These are phyloP conservation scores for Penicillium subrubescens DNA, from an alignment of 495 filamentous ascomycete species.

Conservation along the genomic window DNA sequence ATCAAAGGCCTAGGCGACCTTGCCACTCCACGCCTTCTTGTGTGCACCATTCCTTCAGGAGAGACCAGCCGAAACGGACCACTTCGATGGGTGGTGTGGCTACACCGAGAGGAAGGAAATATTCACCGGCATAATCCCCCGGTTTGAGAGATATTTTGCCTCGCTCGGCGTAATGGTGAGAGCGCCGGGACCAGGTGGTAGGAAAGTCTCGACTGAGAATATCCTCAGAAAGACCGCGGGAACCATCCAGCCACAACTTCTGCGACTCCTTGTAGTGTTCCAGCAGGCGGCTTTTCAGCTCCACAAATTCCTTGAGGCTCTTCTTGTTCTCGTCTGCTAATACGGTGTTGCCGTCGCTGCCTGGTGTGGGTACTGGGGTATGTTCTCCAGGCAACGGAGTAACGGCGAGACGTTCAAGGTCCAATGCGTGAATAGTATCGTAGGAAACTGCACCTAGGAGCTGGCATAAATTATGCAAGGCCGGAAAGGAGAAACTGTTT, in stretches of 20 bases:
- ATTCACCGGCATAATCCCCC: slow-evolving; percentile 46
- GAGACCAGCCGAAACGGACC: slow-evolving; percentile 46
- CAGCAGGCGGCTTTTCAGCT: slow-evolving; percentile 42
- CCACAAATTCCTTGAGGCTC: slow-evolving; percentile 40
- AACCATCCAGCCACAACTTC: slow-evolving; percentile 49
- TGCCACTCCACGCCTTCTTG: slow-evolving; percentile 48
- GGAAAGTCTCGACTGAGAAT: slow-evolving; percentile 47
- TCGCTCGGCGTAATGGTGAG: slow-evolving; percentile 38
- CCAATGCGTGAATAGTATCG: slow-evolving; percentile 46
- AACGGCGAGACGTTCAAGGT: slow-evolving; percentile 48
- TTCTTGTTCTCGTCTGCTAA: slow-evolving; percentile 39
- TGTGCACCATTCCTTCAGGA: slow-evolving; percentile 50
- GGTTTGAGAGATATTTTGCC: slow-evolving; percentile 37
- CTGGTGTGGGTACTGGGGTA: slow-evolving; percentile 40
- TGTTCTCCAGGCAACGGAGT: slow-evolving; percentile 44
- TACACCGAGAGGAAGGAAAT: slow-evolving; percentile 45
- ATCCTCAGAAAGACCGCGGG: slow-evolving; percentile 45
- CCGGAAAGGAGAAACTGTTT: slow-evolving; percentile 40
- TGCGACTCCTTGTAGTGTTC: slow-evolving; percentile 47
- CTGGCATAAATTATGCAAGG: slow-evolving; percentile 43
- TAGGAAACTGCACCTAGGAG: slow-evolving; percentile 52
- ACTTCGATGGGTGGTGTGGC: slow-evolving; percentile 48
- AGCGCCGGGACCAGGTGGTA: slow-evolving; percentile 46
- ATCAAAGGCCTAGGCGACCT: slow-evolving; percentile 36
- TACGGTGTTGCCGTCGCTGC: slow-evolving; percentile 39